These are phyloP conservation scores for Steccherinum ochraceum DNA, from an alignment of 768 basidiomycete species.

Conservation along the genomic window DNA sequence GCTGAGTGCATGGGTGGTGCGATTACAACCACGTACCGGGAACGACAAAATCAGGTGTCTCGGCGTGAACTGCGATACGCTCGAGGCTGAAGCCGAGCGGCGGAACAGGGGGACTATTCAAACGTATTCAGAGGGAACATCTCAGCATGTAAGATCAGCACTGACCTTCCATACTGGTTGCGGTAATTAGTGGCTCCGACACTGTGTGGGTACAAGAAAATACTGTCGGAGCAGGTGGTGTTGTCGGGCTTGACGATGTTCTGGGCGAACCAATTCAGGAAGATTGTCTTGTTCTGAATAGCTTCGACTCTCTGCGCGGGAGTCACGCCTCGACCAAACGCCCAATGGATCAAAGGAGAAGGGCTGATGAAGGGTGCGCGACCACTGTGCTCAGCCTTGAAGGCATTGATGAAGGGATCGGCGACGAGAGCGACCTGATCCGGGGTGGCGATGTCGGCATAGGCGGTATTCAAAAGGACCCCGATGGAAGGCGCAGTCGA, in stretches of 20 bases:
- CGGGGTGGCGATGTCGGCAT: slow-evolving; percentile 20
- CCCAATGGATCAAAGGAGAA: slow-evolving; percentile 21
- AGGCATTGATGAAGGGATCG: slow-evolving; percentile 22
- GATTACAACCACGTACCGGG: slow-evolving; percentile 15
- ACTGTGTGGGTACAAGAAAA: slow-evolving; percentile 25
- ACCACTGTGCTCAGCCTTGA: slow-evolving; percentile 16
- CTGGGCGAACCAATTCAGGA: slow-evolving; percentile 24
- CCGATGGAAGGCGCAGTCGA: slow-evolving; percentile 15
- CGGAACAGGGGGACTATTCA: slow-evolving; percentile 14
- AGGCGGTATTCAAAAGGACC: slow-evolving; percentile 20
- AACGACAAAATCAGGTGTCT: slow-evolving; percentile 25
- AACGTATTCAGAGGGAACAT: not conserved
- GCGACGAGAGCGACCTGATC: slow-evolving; percentile 22
- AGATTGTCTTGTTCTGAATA: slow-evolving; percentile 20
- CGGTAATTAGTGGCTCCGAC: slow-evolving; percentile 19
- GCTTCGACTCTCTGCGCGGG: slow-evolving; percentile 15
- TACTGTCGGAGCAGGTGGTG: slow-evolving; percentile 21
- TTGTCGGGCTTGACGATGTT: slow-evolving; percentile 14
- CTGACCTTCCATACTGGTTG: slow-evolving; percentile 19
- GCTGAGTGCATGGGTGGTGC: too few species aligned
- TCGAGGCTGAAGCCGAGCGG: slow-evolving; percentile 19
- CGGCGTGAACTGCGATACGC: slow-evolving; percentile 18
- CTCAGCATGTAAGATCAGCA: not conserved
- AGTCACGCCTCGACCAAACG: slow-evolving; percentile 15
- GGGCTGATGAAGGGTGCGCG: slow-evolving; percentile 25